Conservation (phyloP, 2,329 filamentous ascomycete genomes). For the Cyclaneusma minus region DNA sequence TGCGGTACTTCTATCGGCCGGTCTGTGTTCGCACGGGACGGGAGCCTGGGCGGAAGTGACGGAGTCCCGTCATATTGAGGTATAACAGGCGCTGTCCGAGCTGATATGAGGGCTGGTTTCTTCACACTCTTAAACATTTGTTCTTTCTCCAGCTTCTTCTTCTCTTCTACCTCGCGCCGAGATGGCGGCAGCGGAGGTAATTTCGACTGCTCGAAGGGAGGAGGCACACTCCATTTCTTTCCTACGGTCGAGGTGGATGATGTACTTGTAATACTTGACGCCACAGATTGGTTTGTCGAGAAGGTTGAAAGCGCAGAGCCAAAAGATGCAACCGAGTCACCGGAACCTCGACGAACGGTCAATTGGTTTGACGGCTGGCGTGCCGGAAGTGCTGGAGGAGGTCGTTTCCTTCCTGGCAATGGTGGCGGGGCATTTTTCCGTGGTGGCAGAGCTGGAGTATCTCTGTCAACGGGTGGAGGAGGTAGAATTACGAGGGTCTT, state of each 20-base stretch:
- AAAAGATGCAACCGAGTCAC: conserved; percentile 40
- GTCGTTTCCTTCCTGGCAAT: conserved; percentile 15
- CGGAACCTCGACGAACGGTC: conserved; percentile 33
- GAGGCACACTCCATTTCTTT: conserved; percentile 40
- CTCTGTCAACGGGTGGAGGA: conserved; percentile 15
- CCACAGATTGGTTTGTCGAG: conserved; percentile 27
- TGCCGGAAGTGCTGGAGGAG: conserved; percentile 33
- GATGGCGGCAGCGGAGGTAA: conserved; percentile 42
- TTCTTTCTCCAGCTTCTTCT: conserved; percentile 23
- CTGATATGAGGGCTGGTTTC: conserved; percentile 20
- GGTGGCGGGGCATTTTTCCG: conserved; percentile 12
- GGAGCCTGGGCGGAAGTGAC: conserved; percentile 11
- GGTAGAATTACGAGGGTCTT: conserved; percentile 11
- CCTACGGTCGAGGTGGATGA: conserved; percentile 23
- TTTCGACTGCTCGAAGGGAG: conserved; percentile 36
- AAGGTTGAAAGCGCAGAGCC: conserved; percentile 36
- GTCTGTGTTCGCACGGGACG: conserved; percentile 11
- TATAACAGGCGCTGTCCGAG: conserved; percentile 23
- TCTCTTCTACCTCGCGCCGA: conserved; percentile 32
- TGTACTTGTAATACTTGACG: conserved; percentile 30
- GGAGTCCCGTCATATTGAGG: conserved; percentile 12
- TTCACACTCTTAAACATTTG: conserved; percentile 6
- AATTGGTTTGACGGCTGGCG: conserved; percentile 29
- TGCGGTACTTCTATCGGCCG: no score
- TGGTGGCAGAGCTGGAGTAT: conserved; percentile 5